phyloP scores from a whole-genome alignment of 495 filamentous ascomycete genomes.

The Neurospora pannonica region DNA sequence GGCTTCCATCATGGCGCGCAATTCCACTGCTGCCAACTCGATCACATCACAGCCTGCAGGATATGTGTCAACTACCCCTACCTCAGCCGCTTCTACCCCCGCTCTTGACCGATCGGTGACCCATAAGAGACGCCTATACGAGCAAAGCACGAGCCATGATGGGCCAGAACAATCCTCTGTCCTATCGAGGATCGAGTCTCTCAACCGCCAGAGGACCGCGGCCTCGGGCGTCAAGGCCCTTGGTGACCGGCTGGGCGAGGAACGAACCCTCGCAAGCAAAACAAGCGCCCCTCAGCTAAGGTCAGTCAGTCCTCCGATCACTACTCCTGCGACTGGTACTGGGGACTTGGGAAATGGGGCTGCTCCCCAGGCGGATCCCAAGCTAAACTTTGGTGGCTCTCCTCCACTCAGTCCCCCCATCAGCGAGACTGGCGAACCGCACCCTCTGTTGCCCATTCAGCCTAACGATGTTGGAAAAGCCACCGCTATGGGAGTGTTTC shows the following conservation, averaged over 20 bases:
- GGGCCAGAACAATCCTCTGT: conserved; percentile 69
- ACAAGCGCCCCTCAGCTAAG: conserved; percentile 40
- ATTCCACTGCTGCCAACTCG: conserved; percentile 88
- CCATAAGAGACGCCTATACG: conserved; percentile 72
- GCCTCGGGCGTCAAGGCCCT: conserved; percentile 10
- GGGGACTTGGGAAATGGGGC: conserved; percentile 21
- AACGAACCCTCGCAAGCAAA: conserved; percentile 29
- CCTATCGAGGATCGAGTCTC: conserved; percentile 66
- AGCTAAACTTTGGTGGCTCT: conserved; percentile 36
- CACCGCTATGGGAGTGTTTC: conserved; percentile 75
- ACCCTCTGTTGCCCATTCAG: conserved; percentile 49
- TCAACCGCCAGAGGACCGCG: conserved; percentile 46
- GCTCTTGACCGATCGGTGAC: conserved; percentile 43
- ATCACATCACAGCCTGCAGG: conserved; percentile 63
- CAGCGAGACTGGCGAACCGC: conserved; percentile 55
- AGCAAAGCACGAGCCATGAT: conserved; percentile 71
- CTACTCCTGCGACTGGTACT: conserved; percentile 18
- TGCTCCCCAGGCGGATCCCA: conserved; percentile 25
- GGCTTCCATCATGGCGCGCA: conserved; percentile 54
- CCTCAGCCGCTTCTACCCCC: conserved; percentile 23
- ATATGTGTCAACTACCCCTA: conserved; percentile 28
- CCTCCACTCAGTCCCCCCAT: conserved; percentile 67
- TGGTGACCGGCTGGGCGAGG: conserved; percentile 25
- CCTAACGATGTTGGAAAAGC: conserved; percentile 77
- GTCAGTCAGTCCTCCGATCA: conserved; percentile 29